phyloP scores from a whole-genome alignment of 225 moss, liverwort and hornwort genomes.

The Polytrichum commune region DNA sequence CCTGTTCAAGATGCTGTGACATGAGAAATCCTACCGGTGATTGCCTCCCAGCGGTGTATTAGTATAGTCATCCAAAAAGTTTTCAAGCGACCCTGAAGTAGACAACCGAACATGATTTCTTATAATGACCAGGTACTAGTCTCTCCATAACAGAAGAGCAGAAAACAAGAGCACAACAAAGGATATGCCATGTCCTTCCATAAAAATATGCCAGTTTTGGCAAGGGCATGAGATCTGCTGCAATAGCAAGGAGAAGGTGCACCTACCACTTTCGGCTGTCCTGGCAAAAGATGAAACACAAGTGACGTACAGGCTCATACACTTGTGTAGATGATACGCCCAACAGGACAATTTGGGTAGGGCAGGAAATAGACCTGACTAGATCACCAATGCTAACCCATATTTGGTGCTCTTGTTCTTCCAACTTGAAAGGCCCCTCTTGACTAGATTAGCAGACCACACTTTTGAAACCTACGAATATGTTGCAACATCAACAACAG shows the following conservation, averaged over 20 bases:
- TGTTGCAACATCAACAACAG: conserved; percentile 53
- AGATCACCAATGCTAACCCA: conserved; percentile 3
- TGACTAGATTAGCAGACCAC: conserved; percentile 21
- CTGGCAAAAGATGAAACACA: conserved; percentile 21
- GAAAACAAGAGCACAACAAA: conserved; percentile 37
- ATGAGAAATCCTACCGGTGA: too few species aligned
- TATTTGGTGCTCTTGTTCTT: conserved; percentile 4
- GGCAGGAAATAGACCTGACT: not conserved
- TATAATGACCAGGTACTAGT: conserved; percentile 3
- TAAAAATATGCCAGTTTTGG: conserved; percentile 52
- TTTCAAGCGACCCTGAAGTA: not conserved
- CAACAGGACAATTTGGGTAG: not conserved
- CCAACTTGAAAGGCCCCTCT: not conserved
- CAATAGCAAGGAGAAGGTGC: conserved; percentile 59
- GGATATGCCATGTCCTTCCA: conserved; percentile 67
- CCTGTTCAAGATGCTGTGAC: too few species aligned
- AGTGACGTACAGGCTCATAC: conserved; percentile 23
- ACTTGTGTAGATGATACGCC: conserved; percentile 31
- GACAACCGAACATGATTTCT: not conserved
- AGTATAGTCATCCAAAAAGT: not conserved
- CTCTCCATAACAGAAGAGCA: conserved; percentile 33
- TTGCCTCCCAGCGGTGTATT: too few species aligned
- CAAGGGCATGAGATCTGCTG: conserved; percentile 61
- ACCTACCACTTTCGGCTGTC: conserved; percentile 33
- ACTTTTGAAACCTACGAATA: conserved; percentile 28